These are phyloP conservation scores for Sporothrix humicola DNA, from an alignment of 2,329 filamentous ascomycete species.

Conservation along the genomic window DNA sequence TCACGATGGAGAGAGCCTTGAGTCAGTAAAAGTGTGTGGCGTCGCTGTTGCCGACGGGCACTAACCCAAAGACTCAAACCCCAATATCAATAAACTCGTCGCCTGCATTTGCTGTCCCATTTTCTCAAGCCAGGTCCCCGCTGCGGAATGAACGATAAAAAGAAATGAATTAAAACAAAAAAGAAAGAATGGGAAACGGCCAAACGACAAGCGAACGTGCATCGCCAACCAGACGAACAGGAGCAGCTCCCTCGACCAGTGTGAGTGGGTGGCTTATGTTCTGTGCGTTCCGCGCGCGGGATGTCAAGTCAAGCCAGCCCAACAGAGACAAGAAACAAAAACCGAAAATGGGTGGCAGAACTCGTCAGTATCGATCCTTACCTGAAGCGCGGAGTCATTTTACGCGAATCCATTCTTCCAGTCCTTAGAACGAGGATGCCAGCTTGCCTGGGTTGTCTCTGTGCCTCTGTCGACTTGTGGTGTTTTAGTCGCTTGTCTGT, in stretches of 20 bases:
- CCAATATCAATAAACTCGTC: conserved; percentile 2
- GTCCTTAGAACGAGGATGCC: neutral
- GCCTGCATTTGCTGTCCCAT: neutral
- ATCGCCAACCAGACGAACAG: conserved; percentile 14
- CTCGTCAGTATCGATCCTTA: neutral
- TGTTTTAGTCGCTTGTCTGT: conserved; percentile 3
- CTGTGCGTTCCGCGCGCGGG: conserved; percentile 22
- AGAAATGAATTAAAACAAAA: too few relatives aligned
- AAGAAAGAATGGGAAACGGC: neutral
- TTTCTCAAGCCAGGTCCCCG: neutral
- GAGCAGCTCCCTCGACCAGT: neutral
- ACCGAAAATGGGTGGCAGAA: neutral
- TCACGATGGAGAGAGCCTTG: conserved; percentile 14
- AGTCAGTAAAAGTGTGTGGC: neutral
- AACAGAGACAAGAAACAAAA: neutral
- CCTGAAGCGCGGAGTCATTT: conserved; percentile 15
- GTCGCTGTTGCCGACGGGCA: conserved; percentile 29
- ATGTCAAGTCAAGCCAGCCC: neutral
- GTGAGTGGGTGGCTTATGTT: conserved; percentile 11
- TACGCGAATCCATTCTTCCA: conserved; percentile 24
- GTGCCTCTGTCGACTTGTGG: neutral
- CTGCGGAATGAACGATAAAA: conserved; percentile 6
- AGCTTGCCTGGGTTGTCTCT: neutral
- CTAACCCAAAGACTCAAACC: conserved; percentile 1
- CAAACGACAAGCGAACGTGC: conserved; percentile 8